Conservation (phyloP, 2,329 filamentous ascomycete genomes). For the Rosellinia necatrix region DNA sequence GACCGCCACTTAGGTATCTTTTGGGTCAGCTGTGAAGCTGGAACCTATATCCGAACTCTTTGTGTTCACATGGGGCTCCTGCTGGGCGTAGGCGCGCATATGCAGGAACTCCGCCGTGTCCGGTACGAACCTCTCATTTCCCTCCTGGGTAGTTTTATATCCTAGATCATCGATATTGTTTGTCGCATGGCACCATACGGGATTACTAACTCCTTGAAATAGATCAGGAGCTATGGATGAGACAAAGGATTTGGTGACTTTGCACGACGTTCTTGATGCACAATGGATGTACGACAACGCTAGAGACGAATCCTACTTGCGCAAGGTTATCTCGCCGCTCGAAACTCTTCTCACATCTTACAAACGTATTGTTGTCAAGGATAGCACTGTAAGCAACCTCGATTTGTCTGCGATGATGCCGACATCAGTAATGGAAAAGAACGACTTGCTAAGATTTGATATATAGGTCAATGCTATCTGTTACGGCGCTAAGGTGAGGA, state of each 20-base stretch:
- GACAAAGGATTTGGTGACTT: constrained; percentile 83
- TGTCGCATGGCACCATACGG: too few relatives aligned
- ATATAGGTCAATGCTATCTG: constrained; percentile 77
- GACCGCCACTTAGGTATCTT: constrained; percentile 96
- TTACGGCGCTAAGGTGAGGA: constrained; percentile 79
- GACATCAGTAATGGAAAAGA: background rate
- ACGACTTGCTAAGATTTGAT: constrained; percentile 4
- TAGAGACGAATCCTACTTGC: constrained; percentile 89
- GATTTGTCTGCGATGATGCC: background rate
- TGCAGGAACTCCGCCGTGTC: constrained; percentile 96
- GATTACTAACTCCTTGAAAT: constrained; percentile 2
- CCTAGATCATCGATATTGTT: background rate
- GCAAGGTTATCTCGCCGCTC: constrained; percentile 87
- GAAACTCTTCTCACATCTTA: constrained; percentile 91
- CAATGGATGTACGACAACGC: constrained; percentile 97
- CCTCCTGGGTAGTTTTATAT: background rate
- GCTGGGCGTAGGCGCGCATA: constrained; percentile 86
- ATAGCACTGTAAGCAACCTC: constrained; percentile 58
- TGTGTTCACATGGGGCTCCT: constrained; percentile 62
- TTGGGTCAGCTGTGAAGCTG: constrained; percentile 98
- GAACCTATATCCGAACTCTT: constrained; percentile 97
- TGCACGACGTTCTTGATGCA: constrained; percentile 94
- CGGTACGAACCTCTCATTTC: constrained; percentile 48
- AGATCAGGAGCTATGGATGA: constrained; percentile 90
- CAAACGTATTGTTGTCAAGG: constrained; percentile 98